phyloP scores from a whole-genome alignment of 768 basidiomycete species.

The Hypholoma sublateritium region DNA sequence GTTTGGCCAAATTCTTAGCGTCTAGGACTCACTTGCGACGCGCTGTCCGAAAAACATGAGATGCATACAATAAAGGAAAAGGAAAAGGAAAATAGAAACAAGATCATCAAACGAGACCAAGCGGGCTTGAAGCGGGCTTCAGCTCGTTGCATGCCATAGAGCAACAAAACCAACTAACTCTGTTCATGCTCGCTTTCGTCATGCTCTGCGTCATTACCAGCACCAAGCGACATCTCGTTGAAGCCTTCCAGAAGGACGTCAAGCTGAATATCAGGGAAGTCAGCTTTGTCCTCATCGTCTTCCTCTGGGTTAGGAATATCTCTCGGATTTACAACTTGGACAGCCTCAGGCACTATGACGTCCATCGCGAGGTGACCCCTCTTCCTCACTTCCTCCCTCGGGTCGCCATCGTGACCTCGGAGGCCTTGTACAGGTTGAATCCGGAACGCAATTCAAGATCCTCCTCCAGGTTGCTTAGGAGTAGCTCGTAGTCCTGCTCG shows the following conservation, averaged over 20 bases:
- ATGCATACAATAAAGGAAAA: no score
- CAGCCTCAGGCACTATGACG: slow-evolving; percentile 17
- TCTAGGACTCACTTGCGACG: no score
- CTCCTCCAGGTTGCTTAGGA: slow-evolving; percentile 92
- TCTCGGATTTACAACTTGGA: slow-evolving; percentile 20
- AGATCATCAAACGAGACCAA: no score
- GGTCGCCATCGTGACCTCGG: slow-evolving; percentile 53
- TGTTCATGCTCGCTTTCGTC: background rate
- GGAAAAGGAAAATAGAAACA: no score
- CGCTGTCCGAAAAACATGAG: no score
- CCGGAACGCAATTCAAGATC: slow-evolving; percentile 87
- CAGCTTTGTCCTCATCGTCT: slow-evolving; percentile 68
- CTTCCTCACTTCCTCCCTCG: slow-evolving; percentile 40
- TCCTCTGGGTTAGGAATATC: slow-evolving; percentile 36
- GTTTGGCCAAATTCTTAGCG: no score
- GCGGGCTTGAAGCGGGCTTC: no score
- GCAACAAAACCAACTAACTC: background rate
- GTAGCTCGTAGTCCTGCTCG: slow-evolving; percentile 95
- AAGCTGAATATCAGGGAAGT: slow-evolving; percentile 86
- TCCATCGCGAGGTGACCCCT: slow-evolving; percentile 25
- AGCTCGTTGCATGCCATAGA: no score
- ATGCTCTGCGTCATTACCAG: slow-evolving; percentile 24
- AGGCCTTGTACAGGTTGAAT: slow-evolving; percentile 84
- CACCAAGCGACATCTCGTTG: slow-evolving; percentile 82
- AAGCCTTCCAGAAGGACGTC: slow-evolving; percentile 90